Conservation (phyloP, 2,329 filamentous ascomycete genomes). For the Chrysoporthe cubensis region DNA sequence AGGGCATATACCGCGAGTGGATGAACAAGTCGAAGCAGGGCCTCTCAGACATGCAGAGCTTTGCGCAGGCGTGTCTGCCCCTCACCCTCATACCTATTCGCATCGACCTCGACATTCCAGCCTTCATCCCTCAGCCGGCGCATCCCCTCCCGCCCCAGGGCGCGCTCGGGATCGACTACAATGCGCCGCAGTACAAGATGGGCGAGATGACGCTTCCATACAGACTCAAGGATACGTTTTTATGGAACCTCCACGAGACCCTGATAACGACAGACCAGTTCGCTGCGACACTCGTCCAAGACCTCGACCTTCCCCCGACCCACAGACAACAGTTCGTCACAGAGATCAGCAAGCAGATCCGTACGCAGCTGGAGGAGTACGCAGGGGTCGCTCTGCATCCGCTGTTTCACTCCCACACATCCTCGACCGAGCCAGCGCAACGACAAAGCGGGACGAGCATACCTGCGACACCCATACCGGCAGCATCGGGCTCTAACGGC, state of each 20-base stretch:
- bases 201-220: slow-evolving; percentile 83
- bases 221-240: slow-evolving; percentile 89
- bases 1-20: slow-evolving; percentile 95
- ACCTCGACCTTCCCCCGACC: slow-evolving; percentile 77
- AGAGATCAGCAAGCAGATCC: slow-evolving; percentile 91
- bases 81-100: slow-evolving; percentile 93
- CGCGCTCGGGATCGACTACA: slow-evolving; percentile 68
- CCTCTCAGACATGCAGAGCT: slow-evolving; percentile 63
- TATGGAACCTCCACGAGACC: slow-evolving; percentile 97
- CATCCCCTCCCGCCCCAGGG: slow-evolving; percentile 60
- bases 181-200: slow-evolving; percentile 75
- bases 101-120: slow-evolving; percentile 89
- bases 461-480: slow-evolving; percentile 34
- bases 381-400: slow-evolving; percentile 92
- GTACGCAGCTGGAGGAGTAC: slow-evolving; percentile 94
- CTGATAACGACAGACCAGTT: slow-evolving; percentile 95
- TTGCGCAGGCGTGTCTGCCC: slow-evolving; percentile 74
- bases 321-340: slow-evolving; percentile 69
- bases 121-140: slow-evolving; percentile 70
- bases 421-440: slow-evolving; percentile 15
- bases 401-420: slow-evolving; percentile 71
- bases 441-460: slow-evolving; percentile 25
- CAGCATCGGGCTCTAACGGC: slow-evolving; percentile 44
- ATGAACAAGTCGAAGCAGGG: slow-evolving; percentile 72
- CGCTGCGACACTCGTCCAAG: slow-evolving; percentile 85